Conservation (phyloP, 306 rosid species). For the Prunus dulcis region DNA sequence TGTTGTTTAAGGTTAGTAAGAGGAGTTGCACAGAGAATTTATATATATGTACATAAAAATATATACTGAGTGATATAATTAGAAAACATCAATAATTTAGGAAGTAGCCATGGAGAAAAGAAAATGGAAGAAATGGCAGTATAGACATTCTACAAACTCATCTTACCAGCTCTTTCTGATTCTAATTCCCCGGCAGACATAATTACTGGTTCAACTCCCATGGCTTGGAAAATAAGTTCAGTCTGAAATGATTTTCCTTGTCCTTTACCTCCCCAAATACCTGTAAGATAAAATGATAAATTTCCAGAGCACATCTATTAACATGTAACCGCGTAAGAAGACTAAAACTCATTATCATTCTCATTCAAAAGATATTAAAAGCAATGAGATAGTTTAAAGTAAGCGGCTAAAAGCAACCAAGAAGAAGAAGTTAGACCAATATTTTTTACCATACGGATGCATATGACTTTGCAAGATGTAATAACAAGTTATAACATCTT, state of each 20-base stretch:
- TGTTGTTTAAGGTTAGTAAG: neutral
- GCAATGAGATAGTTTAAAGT: neutral
- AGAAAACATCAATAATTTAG: neutral
- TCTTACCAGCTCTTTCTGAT: conserved; percentile 95
- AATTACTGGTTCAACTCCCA: conserved; percentile 92
- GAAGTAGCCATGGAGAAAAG: neutral
- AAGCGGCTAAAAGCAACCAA: neutral
- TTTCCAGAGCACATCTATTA: conserved; percentile 5
- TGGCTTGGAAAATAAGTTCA: conserved; percentile 85
- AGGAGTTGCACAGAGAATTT: neutral
- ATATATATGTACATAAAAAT: neutral
- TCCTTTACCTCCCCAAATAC: conserved; percentile 99
- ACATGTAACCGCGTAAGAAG: neutral
- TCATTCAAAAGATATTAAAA: conserved; percentile 5
- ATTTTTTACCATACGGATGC: neutral
- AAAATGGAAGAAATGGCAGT: neutral
- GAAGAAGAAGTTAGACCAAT: neutral
- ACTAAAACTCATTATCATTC: conserved; percentile 2
- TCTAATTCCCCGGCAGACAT: conserved; percentile 99
- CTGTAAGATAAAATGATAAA: conserved; percentile 34
- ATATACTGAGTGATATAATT: neutral
- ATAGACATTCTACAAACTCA: conserved; percentile 16
- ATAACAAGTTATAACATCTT: neutral
- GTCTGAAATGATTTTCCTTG: conserved; percentile 98
- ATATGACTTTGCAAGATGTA: neutral